Conservation (phyloP, 306 rosid species). For the Acacia crassicarpa region DNA sequence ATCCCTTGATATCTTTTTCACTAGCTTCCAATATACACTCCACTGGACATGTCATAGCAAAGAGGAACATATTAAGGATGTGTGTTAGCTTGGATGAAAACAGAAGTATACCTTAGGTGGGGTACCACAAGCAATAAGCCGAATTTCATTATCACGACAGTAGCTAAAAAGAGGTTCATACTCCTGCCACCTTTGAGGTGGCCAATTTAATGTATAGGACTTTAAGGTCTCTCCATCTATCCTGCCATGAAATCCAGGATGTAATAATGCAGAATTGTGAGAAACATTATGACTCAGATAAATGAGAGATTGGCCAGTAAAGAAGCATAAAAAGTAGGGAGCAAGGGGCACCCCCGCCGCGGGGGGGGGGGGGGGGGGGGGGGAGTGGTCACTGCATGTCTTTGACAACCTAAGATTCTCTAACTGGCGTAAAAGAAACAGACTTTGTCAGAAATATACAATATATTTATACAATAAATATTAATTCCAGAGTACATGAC, state of each 20-base stretch:
- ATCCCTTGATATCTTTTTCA: not conserved
- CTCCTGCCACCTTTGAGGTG: slow-evolving; percentile 86
- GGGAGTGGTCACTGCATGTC: not conserved
- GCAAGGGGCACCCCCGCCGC: no score
- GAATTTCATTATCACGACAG: slow-evolving; percentile 76
- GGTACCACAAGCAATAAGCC: slow-evolving; percentile 79
- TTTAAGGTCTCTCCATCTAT: slow-evolving; percentile 87
- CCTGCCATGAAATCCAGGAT: slow-evolving; percentile 48
- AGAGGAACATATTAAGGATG: not conserved
- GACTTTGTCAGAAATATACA: not conserved
- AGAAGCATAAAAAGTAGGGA: not conserved
- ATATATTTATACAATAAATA: not conserved
- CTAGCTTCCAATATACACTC: slow-evolving; percentile 5
- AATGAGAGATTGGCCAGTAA: not conserved
- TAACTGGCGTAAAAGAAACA: not conserved
- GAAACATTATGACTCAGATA: not conserved
- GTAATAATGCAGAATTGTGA: slow-evolving; percentile 25
- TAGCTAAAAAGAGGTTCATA: slow-evolving; percentile 86
- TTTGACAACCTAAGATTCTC: not conserved
- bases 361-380: no score
- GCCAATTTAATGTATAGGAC: slow-evolving; percentile 63
- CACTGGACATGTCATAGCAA: slow-evolving; percentile 5
- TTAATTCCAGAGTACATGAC: not conserved
- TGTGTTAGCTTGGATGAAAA: slow-evolving; percentile 16
- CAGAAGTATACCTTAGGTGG: slow-evolving; percentile 60